These are phyloP conservation scores for Beauveria brongniartii DNA, from an alignment of 2,329 filamentous ascomycete species.

Conservation along the genomic window DNA sequence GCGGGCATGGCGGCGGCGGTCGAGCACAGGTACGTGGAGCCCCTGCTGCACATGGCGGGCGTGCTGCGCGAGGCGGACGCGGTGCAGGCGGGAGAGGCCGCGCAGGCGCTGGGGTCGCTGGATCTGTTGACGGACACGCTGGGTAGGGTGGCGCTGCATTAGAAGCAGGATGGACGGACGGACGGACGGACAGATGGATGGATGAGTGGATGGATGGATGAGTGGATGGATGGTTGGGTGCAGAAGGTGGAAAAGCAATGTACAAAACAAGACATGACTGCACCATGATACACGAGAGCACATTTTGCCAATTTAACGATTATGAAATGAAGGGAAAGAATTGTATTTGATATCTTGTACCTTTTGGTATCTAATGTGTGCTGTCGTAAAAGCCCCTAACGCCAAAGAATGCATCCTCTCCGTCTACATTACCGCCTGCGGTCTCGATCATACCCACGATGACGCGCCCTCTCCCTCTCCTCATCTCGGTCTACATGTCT, in stretches of 20 bases:
- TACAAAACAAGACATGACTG: slow-evolving; percentile 9
- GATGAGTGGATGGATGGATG: too few relatives aligned
- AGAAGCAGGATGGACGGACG: background rate
- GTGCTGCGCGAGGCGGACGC: slow-evolving; percentile 24
- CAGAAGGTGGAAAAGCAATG: background rate
- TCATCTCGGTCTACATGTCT: slow-evolving; percentile 18
- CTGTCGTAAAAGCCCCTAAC: slow-evolving; percentile 8
- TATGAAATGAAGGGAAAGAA: background rate
- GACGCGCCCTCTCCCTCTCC: slow-evolving; percentile 17
- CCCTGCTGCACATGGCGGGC: slow-evolving; percentile 38
- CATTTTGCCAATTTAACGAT: background rate
- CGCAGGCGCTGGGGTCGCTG: slow-evolving; percentile 23
- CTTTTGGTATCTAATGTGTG: slow-evolving; percentile 3
- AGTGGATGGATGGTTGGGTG: too few relatives aligned
- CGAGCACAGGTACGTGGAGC: slow-evolving; percentile 50
- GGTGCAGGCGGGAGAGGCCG: slow-evolving; percentile 21
- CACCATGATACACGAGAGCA: slow-evolving; percentile 9
- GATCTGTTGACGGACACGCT: slow-evolving; percentile 35
- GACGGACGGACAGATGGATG: too few relatives aligned
- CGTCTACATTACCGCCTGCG: slow-evolving; percentile 15
- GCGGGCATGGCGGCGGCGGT: slow-evolving; percentile 48
- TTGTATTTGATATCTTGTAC: background rate
- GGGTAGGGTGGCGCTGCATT: slow-evolving; percentile 33
- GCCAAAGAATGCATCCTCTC: slow-evolving; percentile 14
- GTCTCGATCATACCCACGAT: slow-evolving; percentile 18